Conservation (phyloP, 2,329 filamentous ascomycete species). For the Iodosphaeria phyllophila region DNA sequence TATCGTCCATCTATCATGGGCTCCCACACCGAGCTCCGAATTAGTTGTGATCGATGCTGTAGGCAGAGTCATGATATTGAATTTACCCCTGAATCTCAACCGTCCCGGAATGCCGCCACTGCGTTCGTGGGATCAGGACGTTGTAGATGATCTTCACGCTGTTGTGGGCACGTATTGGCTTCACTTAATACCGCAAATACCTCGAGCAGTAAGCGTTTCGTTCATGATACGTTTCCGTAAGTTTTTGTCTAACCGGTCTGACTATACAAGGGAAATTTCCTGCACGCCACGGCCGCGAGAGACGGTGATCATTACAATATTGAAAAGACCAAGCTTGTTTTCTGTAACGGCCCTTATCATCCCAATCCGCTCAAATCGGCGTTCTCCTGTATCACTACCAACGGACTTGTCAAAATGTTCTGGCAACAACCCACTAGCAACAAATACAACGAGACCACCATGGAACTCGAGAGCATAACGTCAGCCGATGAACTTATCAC, state of each 20-base stretch:
- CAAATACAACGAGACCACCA: slow-evolving; percentile 50
- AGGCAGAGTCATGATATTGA: slow-evolving; percentile 60
- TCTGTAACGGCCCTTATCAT: slow-evolving; percentile 55
- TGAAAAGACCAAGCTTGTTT: slow-evolving; percentile 43
- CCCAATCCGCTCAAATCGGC: slow-evolving; percentile 53
- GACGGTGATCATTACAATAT: slow-evolving; percentile 47
- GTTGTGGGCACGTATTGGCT: slow-evolving; percentile 83
- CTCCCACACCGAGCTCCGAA: slow-evolving; percentile 51
- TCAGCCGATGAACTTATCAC: slow-evolving; percentile 61
- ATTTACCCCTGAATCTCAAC: slow-evolving; percentile 55
- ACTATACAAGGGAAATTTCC: slow-evolving; percentile 21
- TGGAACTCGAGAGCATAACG: slow-evolving; percentile 57
- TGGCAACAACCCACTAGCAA: slow-evolving; percentile 60
- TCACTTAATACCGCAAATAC: slow-evolving; percentile 28
- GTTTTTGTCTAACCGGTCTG: slow-evolving; percentile 3
- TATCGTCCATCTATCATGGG: slow-evolving; percentile 72
- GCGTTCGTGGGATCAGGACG: slow-evolving; percentile 46
- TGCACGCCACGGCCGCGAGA: slow-evolving; percentile 45
- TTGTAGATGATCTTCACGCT: slow-evolving; percentile 54
- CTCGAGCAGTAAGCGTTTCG: slow-evolving; percentile 8
- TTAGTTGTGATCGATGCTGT: slow-evolving; percentile 67
- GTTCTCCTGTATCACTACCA: slow-evolving; percentile 57
- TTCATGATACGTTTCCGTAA: background rate
- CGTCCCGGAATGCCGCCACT: slow-evolving; percentile 43
- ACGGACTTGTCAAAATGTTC: slow-evolving; percentile 55